phyloP scores from a whole-genome alignment of 306 rosid genomes.

The Amphicarpaea edgeworthii region DNA sequence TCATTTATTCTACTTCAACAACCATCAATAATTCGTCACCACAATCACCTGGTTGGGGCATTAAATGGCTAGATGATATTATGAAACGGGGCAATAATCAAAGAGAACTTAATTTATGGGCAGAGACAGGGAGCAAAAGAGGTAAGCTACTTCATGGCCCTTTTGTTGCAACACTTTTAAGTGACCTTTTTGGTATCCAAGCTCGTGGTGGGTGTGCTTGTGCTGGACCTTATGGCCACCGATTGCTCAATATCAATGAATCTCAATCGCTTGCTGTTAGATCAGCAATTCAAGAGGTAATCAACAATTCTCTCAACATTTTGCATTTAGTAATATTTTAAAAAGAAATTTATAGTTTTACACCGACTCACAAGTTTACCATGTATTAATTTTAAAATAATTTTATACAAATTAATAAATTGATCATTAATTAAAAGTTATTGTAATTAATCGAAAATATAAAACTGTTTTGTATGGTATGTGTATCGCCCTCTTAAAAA shows the following conservation, averaged over 20 bases:
- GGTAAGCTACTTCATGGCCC: conserved; percentile 78
- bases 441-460: no score
- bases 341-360: no score
- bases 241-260: conserved; percentile 64
- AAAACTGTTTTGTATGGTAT: no score
- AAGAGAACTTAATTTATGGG: conserved; percentile 36
- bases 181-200: conserved; percentile 88
- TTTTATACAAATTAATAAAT: no score
- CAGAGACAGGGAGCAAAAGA: conserved; percentile 56
- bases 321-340: no score
- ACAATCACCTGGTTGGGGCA: background rate
- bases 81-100: conserved; percentile 17
- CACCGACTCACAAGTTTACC: no score
- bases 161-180: conserved; percentile 73
- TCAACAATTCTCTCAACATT: background rate
- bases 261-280: conserved; percentile 56
- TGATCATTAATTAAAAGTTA: no score
- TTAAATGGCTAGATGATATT: conserved; percentile 4
- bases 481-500: no score
- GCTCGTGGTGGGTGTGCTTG: conserved; percentile 91
- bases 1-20: conserved; percentile 57
- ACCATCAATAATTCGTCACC: conserved; percentile 40
- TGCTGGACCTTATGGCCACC: conserved; percentile 89
- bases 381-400: no score
- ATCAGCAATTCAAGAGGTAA: conserved; percentile 71